Conservation (phyloP, 139 green algal species). For the Eudorina sp. region DNA sequence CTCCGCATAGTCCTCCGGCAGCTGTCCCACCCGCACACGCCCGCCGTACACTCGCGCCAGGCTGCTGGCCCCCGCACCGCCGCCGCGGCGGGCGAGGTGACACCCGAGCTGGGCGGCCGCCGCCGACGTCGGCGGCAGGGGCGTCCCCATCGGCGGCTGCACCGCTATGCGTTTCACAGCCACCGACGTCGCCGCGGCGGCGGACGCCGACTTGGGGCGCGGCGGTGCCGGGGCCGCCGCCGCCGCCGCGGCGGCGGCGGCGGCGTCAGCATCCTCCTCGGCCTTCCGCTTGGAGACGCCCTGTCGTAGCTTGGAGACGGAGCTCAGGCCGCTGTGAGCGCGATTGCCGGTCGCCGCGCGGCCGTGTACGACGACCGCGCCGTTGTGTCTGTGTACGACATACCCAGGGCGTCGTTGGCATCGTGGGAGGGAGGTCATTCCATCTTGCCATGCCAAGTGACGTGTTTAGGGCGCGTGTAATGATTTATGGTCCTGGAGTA, state of each 20-base stretch:
- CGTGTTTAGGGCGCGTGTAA: no score
- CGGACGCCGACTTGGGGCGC: background rate
- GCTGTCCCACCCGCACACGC: background rate
- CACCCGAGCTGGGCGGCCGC: background rate
- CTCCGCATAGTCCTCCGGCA: slow-evolving; percentile 23
- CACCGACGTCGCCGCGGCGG: background rate
- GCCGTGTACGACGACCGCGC: no score
- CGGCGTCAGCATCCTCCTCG: slow-evolving; percentile 7
- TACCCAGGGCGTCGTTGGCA: no score
- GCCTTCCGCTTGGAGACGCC: background rate
- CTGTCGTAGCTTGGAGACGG: background rate
- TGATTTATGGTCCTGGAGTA: no score
- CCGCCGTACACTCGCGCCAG: slow-evolving; percentile 26
- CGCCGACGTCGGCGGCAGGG: no score
- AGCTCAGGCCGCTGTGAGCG: background rate
- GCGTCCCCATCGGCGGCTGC: background rate
- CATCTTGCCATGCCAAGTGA: no score
- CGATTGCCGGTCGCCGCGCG: background rate
- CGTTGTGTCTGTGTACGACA: no score
- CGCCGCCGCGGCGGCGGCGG: background rate
- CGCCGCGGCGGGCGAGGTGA: background rate
- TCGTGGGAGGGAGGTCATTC: no score
- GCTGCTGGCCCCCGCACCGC: background rate
- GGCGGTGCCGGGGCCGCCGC: background rate
- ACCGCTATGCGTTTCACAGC: background rate